Conservation (phyloP, 176 grass and related monocot species). For the Eragrostis curvula region DNA sequence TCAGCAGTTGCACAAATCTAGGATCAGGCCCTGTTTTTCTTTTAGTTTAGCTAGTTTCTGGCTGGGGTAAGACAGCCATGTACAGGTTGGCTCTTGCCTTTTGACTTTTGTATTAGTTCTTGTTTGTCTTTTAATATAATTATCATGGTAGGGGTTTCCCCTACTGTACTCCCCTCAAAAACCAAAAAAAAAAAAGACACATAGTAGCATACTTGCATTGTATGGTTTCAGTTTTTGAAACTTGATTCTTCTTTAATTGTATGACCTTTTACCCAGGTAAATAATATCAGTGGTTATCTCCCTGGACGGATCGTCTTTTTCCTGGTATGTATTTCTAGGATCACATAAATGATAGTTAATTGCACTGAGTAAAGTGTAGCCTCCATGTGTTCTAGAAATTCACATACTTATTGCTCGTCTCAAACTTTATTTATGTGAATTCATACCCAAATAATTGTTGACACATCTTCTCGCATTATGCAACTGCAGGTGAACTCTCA, state of each 20-base stretch:
- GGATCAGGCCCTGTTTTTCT: too few species aligned
- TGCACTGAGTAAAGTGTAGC: slow-evolving; percentile 15
- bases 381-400: slow-evolving; percentile 8
- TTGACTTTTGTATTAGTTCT: too few species aligned
- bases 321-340: slow-evolving; percentile 66
- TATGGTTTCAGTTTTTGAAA: slow-evolving; percentile 24
- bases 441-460: slow-evolving; percentile 12
- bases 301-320: slow-evolving; percentile 98
- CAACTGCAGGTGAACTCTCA: slow-evolving; percentile 93
- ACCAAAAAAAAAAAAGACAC: too few species aligned
- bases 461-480: slow-evolving; percentile 20
- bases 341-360: slow-evolving; percentile 3
- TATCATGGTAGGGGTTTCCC: too few species aligned
- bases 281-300: slow-evolving; percentile 98
- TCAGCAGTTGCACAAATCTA: too few species aligned
- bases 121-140: too few species aligned
- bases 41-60: too few species aligned
- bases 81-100: too few species aligned
- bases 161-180: too few species aligned
- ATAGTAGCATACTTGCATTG: background rate
- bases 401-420: slow-evolving; percentile 11
- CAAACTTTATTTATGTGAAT: background rate
- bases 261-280: slow-evolving; percentile 68
- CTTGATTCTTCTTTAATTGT: slow-evolving; percentile 27
- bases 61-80: too few species aligned